Conservation (phyloP, 2,329 filamentous ascomycete genomes). For the Akanthomyces uredinophilus region DNA sequence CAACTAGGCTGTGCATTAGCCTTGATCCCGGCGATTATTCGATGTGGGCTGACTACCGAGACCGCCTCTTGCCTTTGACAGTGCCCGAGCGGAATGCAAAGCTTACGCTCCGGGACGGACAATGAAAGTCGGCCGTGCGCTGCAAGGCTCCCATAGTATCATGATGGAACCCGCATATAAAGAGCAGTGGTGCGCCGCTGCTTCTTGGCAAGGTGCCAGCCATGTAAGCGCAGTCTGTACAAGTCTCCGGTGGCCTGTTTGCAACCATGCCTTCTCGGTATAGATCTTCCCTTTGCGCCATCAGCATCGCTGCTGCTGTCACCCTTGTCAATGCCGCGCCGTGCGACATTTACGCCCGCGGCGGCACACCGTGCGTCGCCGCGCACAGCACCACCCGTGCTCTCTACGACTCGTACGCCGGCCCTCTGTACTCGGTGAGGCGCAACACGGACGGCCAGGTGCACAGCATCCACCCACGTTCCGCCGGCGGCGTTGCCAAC, state of each 20-base stretch:
- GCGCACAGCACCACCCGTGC: conserved; percentile 59
- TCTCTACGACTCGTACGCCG: conserved; percentile 48
- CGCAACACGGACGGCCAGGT: conserved; percentile 45
- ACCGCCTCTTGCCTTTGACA: neutral
- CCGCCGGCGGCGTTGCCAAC: conserved; percentile 58
- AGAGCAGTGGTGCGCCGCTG: neutral
- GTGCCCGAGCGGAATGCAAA: neutral
- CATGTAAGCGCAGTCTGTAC: neutral
- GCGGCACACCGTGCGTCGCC: conserved; percentile 54
- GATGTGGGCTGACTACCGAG: neutral
- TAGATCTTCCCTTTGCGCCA: conserved; percentile 16
- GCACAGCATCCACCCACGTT: conserved; percentile 43
- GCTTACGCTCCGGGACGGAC: neutral
- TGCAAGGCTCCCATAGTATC: neutral
- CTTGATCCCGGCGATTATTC: neutral
- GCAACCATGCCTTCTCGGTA: neutral
- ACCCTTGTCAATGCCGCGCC: conserved; percentile 47
- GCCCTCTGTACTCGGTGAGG: conserved; percentile 53
- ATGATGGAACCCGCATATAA: neutral
- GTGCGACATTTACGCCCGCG: conserved; percentile 55
- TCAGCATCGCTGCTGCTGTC: conserved; percentile 29
- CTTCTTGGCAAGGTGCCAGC: neutral
- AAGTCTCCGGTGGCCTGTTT: neutral
- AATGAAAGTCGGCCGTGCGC: neutral
- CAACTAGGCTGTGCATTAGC: neutral